Base-by-base conservation (phyloP, 1,284 basidiomycete species). In the Rhodotorula sp. region DNA sequence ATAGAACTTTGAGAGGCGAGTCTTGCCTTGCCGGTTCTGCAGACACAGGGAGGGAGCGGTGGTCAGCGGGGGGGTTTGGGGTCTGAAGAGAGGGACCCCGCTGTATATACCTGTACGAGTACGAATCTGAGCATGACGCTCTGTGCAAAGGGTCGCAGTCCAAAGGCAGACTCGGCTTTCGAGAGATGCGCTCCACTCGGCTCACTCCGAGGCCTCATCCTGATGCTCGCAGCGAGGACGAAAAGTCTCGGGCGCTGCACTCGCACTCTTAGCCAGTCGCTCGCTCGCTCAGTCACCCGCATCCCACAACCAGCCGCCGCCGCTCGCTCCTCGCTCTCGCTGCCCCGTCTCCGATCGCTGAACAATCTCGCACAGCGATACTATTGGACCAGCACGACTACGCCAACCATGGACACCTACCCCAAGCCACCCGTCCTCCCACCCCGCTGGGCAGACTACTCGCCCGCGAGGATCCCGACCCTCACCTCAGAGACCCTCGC, bases 11-110 rank as follows among this genome's bases (percentile, higher is more conserved):
- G 93, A 95, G 60, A 98, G 82, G 55, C 95, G 86, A 4, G 95
- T 97, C 84, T 99, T 99, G 56, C 97, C 97, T 84, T 99, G 95
- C 63, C 95, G 88, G 80, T 98, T 97, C 92, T 97, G 66, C 28
- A 8, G 4, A n/a, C 28, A 8, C 6, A n/a, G 14, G 31, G 50
- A 5, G 48, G 15, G 50, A 14, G 34, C 14, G 19, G 23, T 49
- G 31, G 21, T 54, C 47, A 38, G 59, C 5, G 49, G 38, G 45
- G 10, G 26, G 19, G 5, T 45, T 12, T 45, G 47, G 3, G 23
- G 38, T 55, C 54, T 21, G 47, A 38, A 54, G 52, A 47, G 31
- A 54, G 57, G 64, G 48, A 23, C 28, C 2, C 28, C 28, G 28
- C 28, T 59, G 55, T 61, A 21, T 28, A 57, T 8, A 90, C 91